These are phyloP conservation scores for Trichoderma endophyticum DNA, from an alignment of 2,329 filamentous ascomycete species.

Conservation along the genomic window DNA sequence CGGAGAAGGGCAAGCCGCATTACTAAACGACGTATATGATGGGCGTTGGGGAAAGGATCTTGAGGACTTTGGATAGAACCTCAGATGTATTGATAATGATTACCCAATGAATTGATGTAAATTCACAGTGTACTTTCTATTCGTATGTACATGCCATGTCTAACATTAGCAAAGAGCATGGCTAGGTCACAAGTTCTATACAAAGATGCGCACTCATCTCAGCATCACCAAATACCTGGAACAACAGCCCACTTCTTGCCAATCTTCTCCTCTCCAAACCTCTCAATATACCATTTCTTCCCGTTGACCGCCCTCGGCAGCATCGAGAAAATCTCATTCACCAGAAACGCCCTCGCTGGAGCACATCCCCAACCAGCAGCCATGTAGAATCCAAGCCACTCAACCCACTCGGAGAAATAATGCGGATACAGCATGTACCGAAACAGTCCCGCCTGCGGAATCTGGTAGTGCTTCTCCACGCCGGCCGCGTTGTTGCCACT, in stretches of 20 bases:
- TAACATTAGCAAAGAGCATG: not conserved
- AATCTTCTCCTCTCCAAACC: slow-evolving; percentile 82
- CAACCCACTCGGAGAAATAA: slow-evolving; percentile 94
- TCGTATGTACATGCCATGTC: not conserved
- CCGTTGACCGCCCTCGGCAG: slow-evolving; percentile 79
- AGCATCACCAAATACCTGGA: slow-evolving; percentile 46
- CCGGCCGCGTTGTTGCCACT: slow-evolving; percentile 27
- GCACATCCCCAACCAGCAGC: slow-evolving; percentile 63
- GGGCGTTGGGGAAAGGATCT: not conserved
- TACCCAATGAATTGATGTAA: not conserved
- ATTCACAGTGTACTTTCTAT: not conserved
- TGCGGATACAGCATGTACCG: slow-evolving; percentile 82
- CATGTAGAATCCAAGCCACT: slow-evolving; percentile 90
- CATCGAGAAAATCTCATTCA: slow-evolving; percentile 91
- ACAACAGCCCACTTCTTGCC: slow-evolving; percentile 69
- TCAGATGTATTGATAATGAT: not conserved
- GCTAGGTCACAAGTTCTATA: not conserved
- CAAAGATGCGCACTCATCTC: not conserved
- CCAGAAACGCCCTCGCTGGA: slow-evolving; percentile 75
- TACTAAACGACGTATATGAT: not conserved
- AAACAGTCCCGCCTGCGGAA: slow-evolving; percentile 83
- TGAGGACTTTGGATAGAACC: not conserved
- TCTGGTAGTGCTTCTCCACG: slow-evolving; percentile 75
- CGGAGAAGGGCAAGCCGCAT: slow-evolving; percentile 10
- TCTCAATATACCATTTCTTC: slow-evolving; percentile 79